Evolutionary conservation across 768 basidiomycete species (phyloP), one percentile per base, ranked within the genome.

Genomic region (Wakefieldia striispora): DNA sequence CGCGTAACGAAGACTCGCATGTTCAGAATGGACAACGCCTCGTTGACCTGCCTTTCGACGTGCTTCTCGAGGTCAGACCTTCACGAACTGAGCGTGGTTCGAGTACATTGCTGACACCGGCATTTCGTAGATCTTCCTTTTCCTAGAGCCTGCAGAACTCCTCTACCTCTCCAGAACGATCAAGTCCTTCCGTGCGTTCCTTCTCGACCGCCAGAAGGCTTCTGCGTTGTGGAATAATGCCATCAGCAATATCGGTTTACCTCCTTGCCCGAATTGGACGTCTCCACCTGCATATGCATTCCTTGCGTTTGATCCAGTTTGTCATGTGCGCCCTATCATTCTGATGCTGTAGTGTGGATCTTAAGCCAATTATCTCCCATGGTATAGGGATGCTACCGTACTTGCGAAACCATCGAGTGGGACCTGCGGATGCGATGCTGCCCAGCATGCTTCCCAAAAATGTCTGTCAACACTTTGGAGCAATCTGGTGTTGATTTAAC

Each of bases 211-310:
- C 13, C 31, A 46, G 6, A 49, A 39, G 21, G 52, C 58, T 2
- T 46, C 43, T 16, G 40, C 49, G 0, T 37, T 68, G 37, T 73
- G 72, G 71, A 58, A 59, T 27, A 43, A 37, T 12, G 59, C 53
- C 10, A 59, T 67, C n/a, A 21, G 21, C 11, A 64, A 65, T 35
- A 47, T 58, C 26, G 53, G 41, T 1, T 47, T 71, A 19, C 66
- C 70, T 34, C 54, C 56, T 26, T 62, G 63, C 23, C 62, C 66
- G 1, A 39, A 47, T 17, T 55, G 61, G 24, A 55, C 68, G 26
- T 65, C 68, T 10, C 58, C 59, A 36, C 67, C 67, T 3, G 62
- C 57, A 4, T 69, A 66, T 51, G 61, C 58, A 3, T 48, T 58
- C 37, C 59, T 72, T n/a, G 54, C 61, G 7, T 72, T 65, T 33